These are phyloP conservation scores for Teunomyces atbi DNA, from an alignment of 805 yeast species.

Conservation along the genomic window DNA sequence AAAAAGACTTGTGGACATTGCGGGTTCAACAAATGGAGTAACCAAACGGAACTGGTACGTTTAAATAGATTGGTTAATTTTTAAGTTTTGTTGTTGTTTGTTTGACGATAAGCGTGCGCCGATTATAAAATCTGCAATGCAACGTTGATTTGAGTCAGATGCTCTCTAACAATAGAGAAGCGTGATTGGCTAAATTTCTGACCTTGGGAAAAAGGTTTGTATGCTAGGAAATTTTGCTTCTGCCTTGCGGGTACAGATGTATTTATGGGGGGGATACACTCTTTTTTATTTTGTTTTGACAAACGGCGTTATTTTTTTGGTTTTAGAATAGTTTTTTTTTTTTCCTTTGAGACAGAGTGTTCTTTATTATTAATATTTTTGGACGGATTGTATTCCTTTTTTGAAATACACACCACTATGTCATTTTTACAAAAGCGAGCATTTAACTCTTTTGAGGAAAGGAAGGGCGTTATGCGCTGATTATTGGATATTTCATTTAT, in stretches of 20 bases:
- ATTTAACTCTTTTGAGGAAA: background rate
- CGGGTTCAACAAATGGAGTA: background rate
- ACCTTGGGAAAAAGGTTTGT: background rate
- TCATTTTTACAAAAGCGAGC: background rate
- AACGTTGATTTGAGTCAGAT: background rate
- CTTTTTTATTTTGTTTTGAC: background rate
- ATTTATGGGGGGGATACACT: background rate
- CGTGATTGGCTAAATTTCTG: background rate
- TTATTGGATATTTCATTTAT: background rate
- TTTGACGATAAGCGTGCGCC: constrained; percentile 3
- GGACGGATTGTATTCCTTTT: background rate
- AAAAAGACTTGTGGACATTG: constrained; percentile 24
- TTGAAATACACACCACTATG: background rate
- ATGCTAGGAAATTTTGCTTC: background rate
- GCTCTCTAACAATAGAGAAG: background rate
- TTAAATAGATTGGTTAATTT: background rate
- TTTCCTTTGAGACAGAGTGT: background rate
- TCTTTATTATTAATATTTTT: background rate
- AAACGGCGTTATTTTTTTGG: background rate
- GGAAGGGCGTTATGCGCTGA: background rate
- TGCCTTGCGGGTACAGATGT: background rate
- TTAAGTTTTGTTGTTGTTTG: background rate
- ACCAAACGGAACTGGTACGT: background rate
- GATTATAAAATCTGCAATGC: background rate
- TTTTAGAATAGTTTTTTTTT: background rate